A percentile compares a stretch with the other conserved stretches of the same genome.
Conservation (phyloP, 2,329 filamentous ascomycete species). For the Geosmithia morbida region DNA sequence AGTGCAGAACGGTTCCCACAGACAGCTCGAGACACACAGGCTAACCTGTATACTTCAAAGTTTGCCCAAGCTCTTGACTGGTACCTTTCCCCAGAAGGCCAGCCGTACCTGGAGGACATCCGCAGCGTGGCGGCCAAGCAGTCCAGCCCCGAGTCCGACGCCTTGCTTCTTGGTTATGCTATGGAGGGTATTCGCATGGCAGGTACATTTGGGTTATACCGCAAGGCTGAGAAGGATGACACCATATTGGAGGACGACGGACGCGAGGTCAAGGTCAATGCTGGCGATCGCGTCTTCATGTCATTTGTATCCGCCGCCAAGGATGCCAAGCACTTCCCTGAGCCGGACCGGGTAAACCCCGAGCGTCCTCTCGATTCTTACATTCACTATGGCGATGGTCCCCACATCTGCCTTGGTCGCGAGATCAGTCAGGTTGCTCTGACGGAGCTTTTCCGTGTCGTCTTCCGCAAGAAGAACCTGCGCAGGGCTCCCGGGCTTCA, state of each 20-base stretch:
- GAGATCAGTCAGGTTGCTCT: constrained; percentile 47
- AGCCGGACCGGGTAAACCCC: constrained; percentile 46
- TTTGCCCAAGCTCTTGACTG: constrained; percentile 63
- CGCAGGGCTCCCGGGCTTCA: constrained; percentile 46
- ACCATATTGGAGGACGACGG: constrained; percentile 36
- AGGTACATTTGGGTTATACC: constrained; percentile 46
- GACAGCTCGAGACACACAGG: not conserved
- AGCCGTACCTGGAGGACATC: constrained; percentile 43
- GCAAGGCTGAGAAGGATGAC: constrained; percentile 31
- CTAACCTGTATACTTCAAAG: constrained; percentile 15
- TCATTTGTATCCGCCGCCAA: constrained; percentile 42
- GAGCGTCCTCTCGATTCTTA: constrained; percentile 49
- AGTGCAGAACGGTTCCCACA: constrained; percentile 10
- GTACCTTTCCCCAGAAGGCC: constrained; percentile 46
- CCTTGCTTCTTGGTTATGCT: constrained; percentile 52
- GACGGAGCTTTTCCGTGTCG: constrained; percentile 51
- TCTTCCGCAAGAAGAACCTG: constrained; percentile 47
- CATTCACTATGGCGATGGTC: constrained; percentile 47
- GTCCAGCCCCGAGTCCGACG: constrained; percentile 41
- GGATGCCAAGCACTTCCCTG: constrained; percentile 44
- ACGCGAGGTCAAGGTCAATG: constrained; percentile 31
- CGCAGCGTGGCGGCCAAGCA: constrained; percentile 42
- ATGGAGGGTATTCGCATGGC: constrained; percentile 59
- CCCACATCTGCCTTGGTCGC: constrained; percentile 47
- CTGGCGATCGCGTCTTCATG: constrained; percentile 48